Evolutionary conservation across 1,284 basidiomycete species (phyloP), one percentile per base, ranked within the genome.

Genomic region (Fomes fomentarius): DNA sequence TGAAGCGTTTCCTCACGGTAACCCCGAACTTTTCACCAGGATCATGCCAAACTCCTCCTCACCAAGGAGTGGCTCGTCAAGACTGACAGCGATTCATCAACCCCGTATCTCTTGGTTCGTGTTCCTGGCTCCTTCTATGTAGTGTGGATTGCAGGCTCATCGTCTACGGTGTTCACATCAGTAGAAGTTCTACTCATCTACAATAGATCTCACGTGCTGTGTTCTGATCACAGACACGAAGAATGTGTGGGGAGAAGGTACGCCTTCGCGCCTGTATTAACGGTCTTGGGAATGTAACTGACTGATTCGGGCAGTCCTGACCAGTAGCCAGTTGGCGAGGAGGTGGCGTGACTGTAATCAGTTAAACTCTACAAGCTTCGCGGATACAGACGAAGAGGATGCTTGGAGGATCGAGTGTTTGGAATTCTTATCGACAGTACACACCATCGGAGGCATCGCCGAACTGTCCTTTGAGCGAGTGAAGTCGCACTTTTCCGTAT

Each of bases 221-320:
- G 65, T 90, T 45, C 65, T 91, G 60, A 67, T 90, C 49, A 89
- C 89, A 15, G 89, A 91, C 68, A 91, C 87, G 6, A 87, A 81
- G 66, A 76, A 72, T 33, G 84, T 86, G 10, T 91, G 87, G 88
- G 76, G 75, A n/a, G 89, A 91, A 84, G 84, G 89, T 87, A 57
- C 22, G 50, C 41, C 14, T 57, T 39, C 40, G 15, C 41, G 39
- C 47, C 30, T 30, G 26, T 22, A 41, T 30, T 10, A 44, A 22
- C 41, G 22, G 37, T 30, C 24, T 19, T 14, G 10, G 10, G 11
- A 24, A 33, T 21, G 19, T 19, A 6, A 5, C 14, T 31, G 11
- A 33, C 43, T 26, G 10, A 17, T 14, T 21, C 25, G 15, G 19
- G 9, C 53, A 89, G 88, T 80, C 0, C 66, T 91, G 33, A 77